Evolutionary conservation across 805 yeast species (phyloP), one percentile per base, ranked within the genome.

Genomic region (Komagataella populi): DNA sequence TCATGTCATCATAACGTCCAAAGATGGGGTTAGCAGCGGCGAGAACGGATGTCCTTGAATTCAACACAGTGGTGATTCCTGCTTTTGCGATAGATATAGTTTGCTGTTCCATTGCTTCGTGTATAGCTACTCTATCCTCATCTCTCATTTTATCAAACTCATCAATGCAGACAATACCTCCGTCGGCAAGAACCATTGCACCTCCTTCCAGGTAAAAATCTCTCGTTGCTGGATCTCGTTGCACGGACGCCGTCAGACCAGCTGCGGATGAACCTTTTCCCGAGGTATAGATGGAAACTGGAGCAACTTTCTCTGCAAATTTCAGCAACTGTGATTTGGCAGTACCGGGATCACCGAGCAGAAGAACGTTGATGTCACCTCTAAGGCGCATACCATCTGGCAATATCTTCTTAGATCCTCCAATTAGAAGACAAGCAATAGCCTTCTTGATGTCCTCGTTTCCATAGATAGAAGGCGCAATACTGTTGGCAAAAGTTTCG

Each of bases 261-360:
- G 98, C 99, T 2, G 99, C 99, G 8, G 98, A 91, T 0, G 99
- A 91, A 61, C 99, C 99, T 63, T 93, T 93, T 71, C 99, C 99
- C 0, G 98, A 89, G 0, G 99, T 91, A 67, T 91, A 93, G 44
- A 93, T 90, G 3, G 98, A 81, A 53, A 91, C 88, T 10, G 98
- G 98, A 3, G 96, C 80, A 18, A 87, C 89, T 62, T 91, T 90
- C 64, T 93, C 98, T 17, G 89, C 98, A 58, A 91, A 93, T 66
- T 93, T 93, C 61, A 93, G 75, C 55, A 93, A 70, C 71, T 93
- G 99, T 8, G 99, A 93, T 66, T 93, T 93, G 49, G 99, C 98
- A 18, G 99, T 93, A 71, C 99, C 99, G 22, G 99, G 99, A 63
- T 93, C 99, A 69, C 99, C 99, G 44, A 95, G 73, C 49, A 93